Evolutionary conservation across 31 red algal genomes (phyloP), one percentile per base, ranked within the genome.

Genomic region (Porphyra umbilicalis): DNA sequence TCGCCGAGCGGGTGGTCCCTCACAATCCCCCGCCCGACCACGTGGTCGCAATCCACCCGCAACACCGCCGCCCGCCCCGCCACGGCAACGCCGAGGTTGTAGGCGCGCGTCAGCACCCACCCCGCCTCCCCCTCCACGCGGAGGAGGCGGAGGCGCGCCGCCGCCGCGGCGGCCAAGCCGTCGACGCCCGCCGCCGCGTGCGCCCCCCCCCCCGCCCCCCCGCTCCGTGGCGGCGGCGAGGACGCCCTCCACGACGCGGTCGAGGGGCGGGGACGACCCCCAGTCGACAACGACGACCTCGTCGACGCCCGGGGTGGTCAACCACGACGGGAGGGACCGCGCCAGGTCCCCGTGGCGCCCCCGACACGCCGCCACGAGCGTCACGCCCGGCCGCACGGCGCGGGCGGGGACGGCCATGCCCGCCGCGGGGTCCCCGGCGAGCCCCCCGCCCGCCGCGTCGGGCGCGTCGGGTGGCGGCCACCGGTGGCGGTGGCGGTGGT

Each of bases 241-340:
- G 25, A 71, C 57, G 4, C 57, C 57, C 57, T 71, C 57, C 18
- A 71, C 57, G 57, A 25, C 80, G 6, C 35, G 9, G 25, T 44
- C 75, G 4, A 79, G 83, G 4, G 87, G 87, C 32, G 82, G 75
- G 8, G 38, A 30, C 16, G 76, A 86, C 29, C 75, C 34, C 87
- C 87, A 90, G 78, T 90, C 87, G 5, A 90, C 57, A 10, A 90
- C 9, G n/a, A 90, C 75, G n/a, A 90, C 78, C 77, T 90, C 87
- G 29, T 83, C 34, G n/a, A 90, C 71, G 2, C 83, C 83, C n/a
- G 31, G 29, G 39, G 38, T 35, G 30, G 30, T 68, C 8, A 80
- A 14, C 87, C 87, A 90, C 14, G 75, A 83, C 6, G 83, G 44
- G 4, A 90, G 13, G 18, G 82, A 83, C 3, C 35, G 25, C 20